A percentile compares a stretch with the other conserved stretches of the same genome.
These are phyloP conservation scores for Starmerella stellata DNA, from an alignment of 805 yeast species.

Conservation along the genomic window DNA sequence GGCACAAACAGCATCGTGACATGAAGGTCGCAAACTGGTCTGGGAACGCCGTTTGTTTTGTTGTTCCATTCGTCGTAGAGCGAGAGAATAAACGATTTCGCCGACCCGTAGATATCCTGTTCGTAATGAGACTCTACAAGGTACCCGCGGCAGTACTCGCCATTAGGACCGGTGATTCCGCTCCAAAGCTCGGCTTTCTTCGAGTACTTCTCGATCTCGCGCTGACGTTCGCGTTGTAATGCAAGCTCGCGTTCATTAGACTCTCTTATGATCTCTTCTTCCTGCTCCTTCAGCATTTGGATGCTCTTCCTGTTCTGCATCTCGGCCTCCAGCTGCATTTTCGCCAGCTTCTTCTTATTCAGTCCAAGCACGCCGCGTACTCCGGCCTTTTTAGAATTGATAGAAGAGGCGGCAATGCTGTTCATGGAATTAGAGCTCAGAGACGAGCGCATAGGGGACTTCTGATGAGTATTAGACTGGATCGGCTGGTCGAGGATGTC, in stretches of 20 bases:
- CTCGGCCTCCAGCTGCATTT: background rate
- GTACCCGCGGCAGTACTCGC: slow-evolving; percentile 71
- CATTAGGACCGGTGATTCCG: slow-evolving; percentile 55
- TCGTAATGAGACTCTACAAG: slow-evolving; percentile 44
- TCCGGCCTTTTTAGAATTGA: background rate
- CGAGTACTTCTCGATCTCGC: slow-evolving; percentile 10
- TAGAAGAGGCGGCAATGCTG: background rate
- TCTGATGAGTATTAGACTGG: background rate
- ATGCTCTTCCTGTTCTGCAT: slow-evolving; percentile 2
- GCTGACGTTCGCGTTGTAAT: slow-evolving; percentile 7
- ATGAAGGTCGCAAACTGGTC: slow-evolving; percentile 46
- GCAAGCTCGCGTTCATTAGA: slow-evolving; percentile 1
- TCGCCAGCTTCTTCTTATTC: background rate
- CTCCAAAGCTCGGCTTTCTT: slow-evolving; percentile 31
- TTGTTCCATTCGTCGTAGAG: slow-evolving; percentile 72
- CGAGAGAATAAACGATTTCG: slow-evolving; percentile 36
- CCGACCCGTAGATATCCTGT: slow-evolving; percentile 35
- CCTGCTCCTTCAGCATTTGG: slow-evolving; percentile 1
- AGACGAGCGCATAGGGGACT: background rate
- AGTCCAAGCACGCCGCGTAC: background rate
- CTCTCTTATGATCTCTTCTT: background rate
- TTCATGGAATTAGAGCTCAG: background rate
- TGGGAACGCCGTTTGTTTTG: slow-evolving; percentile 30
- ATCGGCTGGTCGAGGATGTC: background rate
- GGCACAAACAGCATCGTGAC: slow-evolving; percentile 52